phyloP scores from a whole-genome alignment of 306 rosid species.

The Corylus heterophylla region DNA sequence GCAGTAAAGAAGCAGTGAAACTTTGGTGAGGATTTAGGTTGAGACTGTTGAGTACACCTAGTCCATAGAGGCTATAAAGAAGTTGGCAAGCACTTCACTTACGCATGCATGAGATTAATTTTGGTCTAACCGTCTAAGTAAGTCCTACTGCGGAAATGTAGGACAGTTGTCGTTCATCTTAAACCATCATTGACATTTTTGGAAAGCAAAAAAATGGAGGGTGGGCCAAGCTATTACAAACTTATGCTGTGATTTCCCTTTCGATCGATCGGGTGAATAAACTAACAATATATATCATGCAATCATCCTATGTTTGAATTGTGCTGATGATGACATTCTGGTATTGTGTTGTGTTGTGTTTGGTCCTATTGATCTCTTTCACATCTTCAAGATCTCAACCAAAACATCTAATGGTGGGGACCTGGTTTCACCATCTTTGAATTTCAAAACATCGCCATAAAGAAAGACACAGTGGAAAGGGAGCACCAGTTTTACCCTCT shows the following conservation, averaged over 20 bases:
- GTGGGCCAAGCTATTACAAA: conserved; percentile 19
- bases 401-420: conserved; percentile 35
- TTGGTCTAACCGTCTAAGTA: not conserved
- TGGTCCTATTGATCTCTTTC: conserved; percentile 19
- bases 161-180: conserved; percentile 26
- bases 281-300: not conserved
- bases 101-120: not conserved
- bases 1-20: no score
- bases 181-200: conserved; percentile 32
- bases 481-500: not conserved
- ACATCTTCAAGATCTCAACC: conserved; percentile 32
- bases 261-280: not conserved
- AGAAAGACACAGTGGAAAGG: conserved; percentile 11
- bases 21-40: no score
- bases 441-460: conserved; percentile 30
- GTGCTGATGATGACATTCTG: conserved; percentile 24
- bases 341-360: conserved; percentile 19
- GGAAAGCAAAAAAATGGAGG: conserved; percentile 6
- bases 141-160: conserved; percentile 18
- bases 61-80: no score
- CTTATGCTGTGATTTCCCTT: not conserved
- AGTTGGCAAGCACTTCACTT: no score
- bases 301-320: conserved; percentile 28
- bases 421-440: conserved; percentile 15
- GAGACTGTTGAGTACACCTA: no score